Conservation (phyloP, 1,284 basidiomycete species). For the Mycosarcoma mackinlayi region DNA sequence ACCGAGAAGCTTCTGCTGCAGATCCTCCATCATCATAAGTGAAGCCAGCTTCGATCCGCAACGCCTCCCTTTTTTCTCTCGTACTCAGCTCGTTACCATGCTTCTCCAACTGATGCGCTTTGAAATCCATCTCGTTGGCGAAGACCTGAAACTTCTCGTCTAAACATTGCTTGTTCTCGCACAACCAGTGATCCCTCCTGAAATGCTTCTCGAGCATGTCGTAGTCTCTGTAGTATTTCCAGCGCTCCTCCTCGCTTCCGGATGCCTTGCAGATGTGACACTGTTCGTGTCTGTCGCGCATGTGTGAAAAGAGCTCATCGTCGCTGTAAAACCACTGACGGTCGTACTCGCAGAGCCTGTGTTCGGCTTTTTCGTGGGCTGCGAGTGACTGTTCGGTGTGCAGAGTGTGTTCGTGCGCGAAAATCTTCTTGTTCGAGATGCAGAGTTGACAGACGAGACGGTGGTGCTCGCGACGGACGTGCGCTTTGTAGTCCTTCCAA, state of each 20-base stretch:
- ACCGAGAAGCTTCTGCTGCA: conserved; percentile 47
- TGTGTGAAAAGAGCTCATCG: conserved; percentile 93
- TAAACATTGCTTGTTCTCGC: conserved; percentile 79
- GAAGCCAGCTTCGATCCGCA: conserved; percentile 83
- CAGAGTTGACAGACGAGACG: conserved; percentile 84
- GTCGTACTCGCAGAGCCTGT: conserved; percentile 91
- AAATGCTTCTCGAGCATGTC: conserved; percentile 67
- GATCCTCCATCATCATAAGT: conserved; percentile 78
- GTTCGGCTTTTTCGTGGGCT: conserved; percentile 79
- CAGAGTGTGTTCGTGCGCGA: conserved; percentile 91
- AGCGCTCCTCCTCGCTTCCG: conserved; percentile 59
- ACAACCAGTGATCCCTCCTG: conserved; percentile 78
- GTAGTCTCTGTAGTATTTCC: conserved; percentile 62
- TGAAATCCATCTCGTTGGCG: conserved; percentile 82
- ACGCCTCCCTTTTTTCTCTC: conserved; percentile 80
- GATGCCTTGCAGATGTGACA: conserved; percentile 82
- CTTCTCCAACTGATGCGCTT: conserved; percentile 88
- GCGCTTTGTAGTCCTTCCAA: conserved; percentile 88
- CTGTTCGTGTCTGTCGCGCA: conserved; percentile 93
- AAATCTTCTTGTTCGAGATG: conserved; percentile 89
- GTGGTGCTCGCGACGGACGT: conserved; percentile 80
- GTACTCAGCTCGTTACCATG: conserved; percentile 84
- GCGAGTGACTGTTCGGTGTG: conserved; percentile 79
- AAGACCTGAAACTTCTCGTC: conserved; percentile 96
- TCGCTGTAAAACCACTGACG: conserved; percentile 87